Base-by-base conservation (phyloP, 495 filamentous ascomycete genomes). In the Elaphomyces granulatus region DNA sequence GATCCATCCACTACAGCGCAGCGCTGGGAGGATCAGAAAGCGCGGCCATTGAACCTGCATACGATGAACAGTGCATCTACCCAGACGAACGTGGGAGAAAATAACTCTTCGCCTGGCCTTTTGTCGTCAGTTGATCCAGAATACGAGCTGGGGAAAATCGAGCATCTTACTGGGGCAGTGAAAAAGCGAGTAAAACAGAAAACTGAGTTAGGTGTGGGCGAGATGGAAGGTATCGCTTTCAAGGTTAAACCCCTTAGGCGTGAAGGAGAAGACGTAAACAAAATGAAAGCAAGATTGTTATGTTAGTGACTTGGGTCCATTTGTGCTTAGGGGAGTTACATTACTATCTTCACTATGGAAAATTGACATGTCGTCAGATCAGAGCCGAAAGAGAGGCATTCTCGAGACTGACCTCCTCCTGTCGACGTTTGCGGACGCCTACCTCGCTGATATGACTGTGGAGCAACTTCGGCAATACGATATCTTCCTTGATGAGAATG, bases 331-430 rank as follows among this genome's bases (percentile, higher is more conserved):
- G n/a, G n/a, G n/a, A n/a, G n/a, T n/a, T n/a, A n/a, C n/a, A n/a
- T n/a, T n/a, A n/a, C n/a, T n/a, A n/a, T n/a, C n/a, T n/a, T n/a
- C n/a, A n/a, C n/a, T n/a, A n/a, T n/a, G 47, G 32, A 51, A 33
- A 45, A 19, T 31, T 40, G 18, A 20, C 12, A 23, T 15, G 14
- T 18, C 33, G n/a, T 43, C 48, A 94, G 87, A 98, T 63, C 90
- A 98, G 63, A 90, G 83, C 60, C 82, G 90, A 43, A 98, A 98
- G 62, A 79, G 90, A 50, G 90, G 90, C 37, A 96, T 84, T 41
- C 82, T 96, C 44, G 90, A 98, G 56, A 82, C 81, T 39, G 90
- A 98, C 61, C 80, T 98, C 20, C 75, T 98, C 46, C 81, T 96
- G 44, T 94, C 85, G 30, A 98, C 90, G 45, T 98, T 98, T 56